Conservation (phyloP, 2,329 filamentous ascomycete genomes). For the Metarhizium album region DNA sequence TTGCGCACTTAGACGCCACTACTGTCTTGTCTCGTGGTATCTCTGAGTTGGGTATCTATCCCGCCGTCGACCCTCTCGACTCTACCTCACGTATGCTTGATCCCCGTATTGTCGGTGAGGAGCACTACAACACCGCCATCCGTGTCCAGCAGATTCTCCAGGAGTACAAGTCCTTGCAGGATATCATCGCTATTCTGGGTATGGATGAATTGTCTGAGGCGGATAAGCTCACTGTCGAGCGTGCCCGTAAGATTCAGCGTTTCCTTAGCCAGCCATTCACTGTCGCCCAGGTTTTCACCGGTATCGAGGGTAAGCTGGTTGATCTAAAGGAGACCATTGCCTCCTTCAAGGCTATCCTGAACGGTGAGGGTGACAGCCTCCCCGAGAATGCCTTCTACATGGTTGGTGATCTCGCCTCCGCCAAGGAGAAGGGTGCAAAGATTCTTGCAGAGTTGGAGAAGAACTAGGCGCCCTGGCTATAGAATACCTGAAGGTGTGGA, state of each 20-base stretch:
- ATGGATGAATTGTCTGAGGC: slow-evolving; percentile 99
- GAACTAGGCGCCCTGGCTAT: slow-evolving; percentile 32
- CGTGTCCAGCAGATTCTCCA: slow-evolving; percentile 98
- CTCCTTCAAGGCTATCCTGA: slow-evolving; percentile 95
- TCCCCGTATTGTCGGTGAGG: slow-evolving; percentile 94
- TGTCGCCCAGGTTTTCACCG: slow-evolving; percentile 71
- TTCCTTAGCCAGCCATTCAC: slow-evolving; percentile 99
- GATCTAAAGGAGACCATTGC: slow-evolving; percentile 97
- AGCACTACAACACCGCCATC: slow-evolving; percentile 92
- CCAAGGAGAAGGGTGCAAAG: slow-evolving; percentile 97
- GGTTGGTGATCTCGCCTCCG: slow-evolving; percentile 92
- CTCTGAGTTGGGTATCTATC: slow-evolving; percentile 99
- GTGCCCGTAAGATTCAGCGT: slow-evolving; percentile 99
- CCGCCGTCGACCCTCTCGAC: slow-evolving; percentile 98
- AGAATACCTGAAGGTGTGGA: slow-evolving; percentile 25
- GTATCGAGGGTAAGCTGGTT: slow-evolving; percentile 92
- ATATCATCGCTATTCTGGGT: slow-evolving; percentile 99
- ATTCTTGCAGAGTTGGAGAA: slow-evolving; percentile 90
- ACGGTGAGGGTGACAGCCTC: slow-evolving; percentile 88
- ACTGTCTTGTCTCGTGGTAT: slow-evolving; percentile 99
- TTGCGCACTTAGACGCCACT: slow-evolving; percentile 99
- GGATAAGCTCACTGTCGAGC: slow-evolving; percentile 99
- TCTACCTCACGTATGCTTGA: slow-evolving; percentile 99
- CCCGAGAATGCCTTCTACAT: slow-evolving; percentile 96
- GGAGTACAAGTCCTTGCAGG: slow-evolving; percentile 99